Base-by-base conservation (phyloP, 345 rosid species). In the Dipteronia sinensis region DNA sequence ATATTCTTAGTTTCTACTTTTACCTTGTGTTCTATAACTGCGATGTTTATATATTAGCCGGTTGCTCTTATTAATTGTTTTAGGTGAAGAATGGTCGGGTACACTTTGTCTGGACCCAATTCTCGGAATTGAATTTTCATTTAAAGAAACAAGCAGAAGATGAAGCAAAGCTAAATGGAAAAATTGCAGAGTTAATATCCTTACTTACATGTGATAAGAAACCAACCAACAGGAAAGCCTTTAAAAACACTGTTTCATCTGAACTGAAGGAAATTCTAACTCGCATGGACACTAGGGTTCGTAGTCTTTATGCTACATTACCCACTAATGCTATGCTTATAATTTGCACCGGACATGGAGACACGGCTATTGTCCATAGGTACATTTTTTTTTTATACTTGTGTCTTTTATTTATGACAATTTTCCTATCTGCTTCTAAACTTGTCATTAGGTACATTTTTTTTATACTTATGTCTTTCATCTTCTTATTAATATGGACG, bases 291-390 rank as follows among this genome's bases (percentile, higher is more conserved):
- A 77, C 85, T 12, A 88, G 91, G 80, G 83, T 94, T 73, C 79
- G 81, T 15, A 78, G 86, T 69, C 85, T 91, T 42, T 83, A 88
- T 78, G 72, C 81, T 7, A 82, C 93, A 42, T 85, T 96, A 78
- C 98, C 99, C 5, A 81, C 89, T 10, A 96, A 94, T 79, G 73
- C 97, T 71, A 87, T 96, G 98, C 84, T 96, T 69, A 89, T 94
- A 83, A 85, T 96, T 80, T 96, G 97, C 89, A 91, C 99, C 0
- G 99, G 98, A 70, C 99, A 94, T 79, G 99, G 99, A 77, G 95
- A 96, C 87, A 96, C 85, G 12, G 92, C 97, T 56, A 80, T 85
- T 69, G 97, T 94, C 67, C 87, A 89, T 75, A 91, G 97, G 99
- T 95, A 75, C 42, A 84, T 34, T 34, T 69, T 20, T 59, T 22